These are phyloP conservation scores for Fusarium cyanostomum DNA, from an alignment of 2,329 filamentous ascomycete species.

Conservation along the genomic window DNA sequence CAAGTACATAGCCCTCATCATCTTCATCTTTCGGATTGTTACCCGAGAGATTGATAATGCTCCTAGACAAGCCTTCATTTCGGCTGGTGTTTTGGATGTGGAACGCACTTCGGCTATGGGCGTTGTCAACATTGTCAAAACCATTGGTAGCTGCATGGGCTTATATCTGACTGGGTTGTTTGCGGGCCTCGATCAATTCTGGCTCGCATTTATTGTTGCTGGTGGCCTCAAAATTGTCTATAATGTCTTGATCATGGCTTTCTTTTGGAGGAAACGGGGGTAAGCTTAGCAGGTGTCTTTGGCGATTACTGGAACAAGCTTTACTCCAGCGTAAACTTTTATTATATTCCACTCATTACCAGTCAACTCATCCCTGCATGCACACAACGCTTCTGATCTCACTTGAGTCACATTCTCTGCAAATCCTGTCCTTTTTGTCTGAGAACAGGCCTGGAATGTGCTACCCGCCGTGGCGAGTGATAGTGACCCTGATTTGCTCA, in stretches of 20 bases:
- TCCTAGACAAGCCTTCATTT: slow-evolving; percentile 35
- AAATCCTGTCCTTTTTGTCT: no score
- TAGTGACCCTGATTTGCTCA: no score
- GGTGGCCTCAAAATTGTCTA: slow-evolving; percentile 30
- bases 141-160: slow-evolving; percentile 33
- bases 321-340: no score
- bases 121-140: slow-evolving; percentile 39
- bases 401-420: no score
- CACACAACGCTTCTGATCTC: no score
- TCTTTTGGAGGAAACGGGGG: slow-evolving; percentile 33
- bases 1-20: slow-evolving; percentile 29
- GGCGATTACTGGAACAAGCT: no score
- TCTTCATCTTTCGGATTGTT: slow-evolving; percentile 38
- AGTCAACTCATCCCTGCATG: no score
- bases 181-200: slow-evolving; percentile 32
- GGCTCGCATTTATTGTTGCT: slow-evolving; percentile 36
- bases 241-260: slow-evolving; percentile 34
- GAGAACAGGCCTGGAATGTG: no score
- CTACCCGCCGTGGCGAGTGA: no score
- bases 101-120: slow-evolving; percentile 39
- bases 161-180: slow-evolving; percentile 33
- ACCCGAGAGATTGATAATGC: slow-evolving; percentile 37
- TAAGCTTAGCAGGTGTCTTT: no score
- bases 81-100: slow-evolving; percentile 28
- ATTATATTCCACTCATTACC: no score